Evolutionary conservation across 2,329 filamentous ascomycete species (phyloP), one percentile per base, ranked within the genome.

Genomic region (Dryadomyces quercus-mongolicae): DNA sequence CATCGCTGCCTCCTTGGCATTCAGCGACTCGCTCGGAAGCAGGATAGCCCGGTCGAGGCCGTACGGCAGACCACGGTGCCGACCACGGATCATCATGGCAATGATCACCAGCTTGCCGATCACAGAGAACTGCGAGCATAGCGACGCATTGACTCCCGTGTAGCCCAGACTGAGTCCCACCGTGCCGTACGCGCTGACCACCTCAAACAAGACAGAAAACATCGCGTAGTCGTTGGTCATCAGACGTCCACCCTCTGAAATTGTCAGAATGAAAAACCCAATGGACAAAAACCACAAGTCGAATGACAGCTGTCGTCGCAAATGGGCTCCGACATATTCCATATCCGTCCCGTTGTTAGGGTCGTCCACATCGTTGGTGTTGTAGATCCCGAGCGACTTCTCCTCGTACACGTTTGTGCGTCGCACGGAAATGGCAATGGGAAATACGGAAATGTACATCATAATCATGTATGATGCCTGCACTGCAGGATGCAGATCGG

Each of bases 381-480:
- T 73, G 63, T 86, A 90, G 34, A 94, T 81, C 5, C 88, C 88
- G 0, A 93, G 77, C 0, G 84, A 88, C 60, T 85, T 88, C 66
- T 97, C 92, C 68, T 96, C 92, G 71, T 97, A 97, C 2, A 96
- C 92, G 66, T 97, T 97, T 56, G 92, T 96, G 59, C 88, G 78
- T 53, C 92, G 89, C 62, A 97, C 86, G 7, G 88, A 93, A 63
- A 97, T 97, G 65, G 93, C 92, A 62, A 97, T 95, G 5, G 92
- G 92, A 62, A 95, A 95, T 56, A 96, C 88, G 55, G 91, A 95
- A 58, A 97, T 95, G 69, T 97, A 97, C 93, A 97, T 97, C 93
- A 97, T 97, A 68, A 97, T 84, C 69, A 97, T 74, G 71, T 96
- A 97, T 22, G 90, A 88, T 15, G 94, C 89, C 63, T 95, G 91